Conservation (phyloP, 2,329 filamentous ascomycete species). For the Phaeoacremonium minimum region DNA sequence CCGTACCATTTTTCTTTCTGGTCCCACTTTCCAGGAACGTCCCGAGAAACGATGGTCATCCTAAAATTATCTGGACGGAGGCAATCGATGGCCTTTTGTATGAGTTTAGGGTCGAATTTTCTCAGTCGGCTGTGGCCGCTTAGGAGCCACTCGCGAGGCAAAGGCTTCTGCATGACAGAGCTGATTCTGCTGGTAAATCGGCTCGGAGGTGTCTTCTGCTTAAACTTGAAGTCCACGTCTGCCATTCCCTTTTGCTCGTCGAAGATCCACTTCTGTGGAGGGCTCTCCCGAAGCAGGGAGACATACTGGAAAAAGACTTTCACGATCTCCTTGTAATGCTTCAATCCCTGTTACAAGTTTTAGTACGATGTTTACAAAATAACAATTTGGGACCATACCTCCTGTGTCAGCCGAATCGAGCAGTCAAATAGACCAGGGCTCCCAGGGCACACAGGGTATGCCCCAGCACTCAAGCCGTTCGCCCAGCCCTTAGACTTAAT, state of each 20-base stretch:
- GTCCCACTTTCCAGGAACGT: conserved; percentile 79
- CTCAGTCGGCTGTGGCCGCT: conserved; percentile 74
- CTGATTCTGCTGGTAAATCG: conserved; percentile 83
- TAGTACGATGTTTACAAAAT: conserved; percentile 3
- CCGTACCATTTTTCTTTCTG: conserved; percentile 96
- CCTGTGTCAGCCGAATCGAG: conserved; percentile 75
- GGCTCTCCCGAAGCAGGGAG: conserved; percentile 72
- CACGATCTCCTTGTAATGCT: conserved; percentile 75
- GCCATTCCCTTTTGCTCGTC: conserved; percentile 86
- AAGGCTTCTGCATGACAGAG: conserved; percentile 84
- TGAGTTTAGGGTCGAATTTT: conserved; percentile 74
- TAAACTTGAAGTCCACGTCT: conserved; percentile 93
- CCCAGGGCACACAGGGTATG: conserved; percentile 72
- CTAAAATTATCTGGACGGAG: conserved; percentile 87
- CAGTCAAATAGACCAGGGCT: conserved; percentile 74
- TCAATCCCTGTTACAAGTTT: conserved; percentile 49
- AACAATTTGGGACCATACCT: conserved; percentile 42
- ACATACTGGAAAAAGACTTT: conserved; percentile 91
- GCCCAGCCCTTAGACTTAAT: conserved; percentile 89
- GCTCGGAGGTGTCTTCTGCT: conserved; percentile 85
- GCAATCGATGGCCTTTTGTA: conserved; percentile 68
- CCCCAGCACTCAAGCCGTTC: conserved; percentile 75
- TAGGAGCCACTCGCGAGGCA: conserved; percentile 82
- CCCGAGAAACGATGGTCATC: conserved; percentile 76
- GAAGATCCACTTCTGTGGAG: conserved; percentile 89